A percentile compares a stretch with the other conserved stretches of the same genome.
phyloP scores from a whole-genome alignment of 108 stramenopile species.

The Mayamaea pseudoterrestris region DNA sequence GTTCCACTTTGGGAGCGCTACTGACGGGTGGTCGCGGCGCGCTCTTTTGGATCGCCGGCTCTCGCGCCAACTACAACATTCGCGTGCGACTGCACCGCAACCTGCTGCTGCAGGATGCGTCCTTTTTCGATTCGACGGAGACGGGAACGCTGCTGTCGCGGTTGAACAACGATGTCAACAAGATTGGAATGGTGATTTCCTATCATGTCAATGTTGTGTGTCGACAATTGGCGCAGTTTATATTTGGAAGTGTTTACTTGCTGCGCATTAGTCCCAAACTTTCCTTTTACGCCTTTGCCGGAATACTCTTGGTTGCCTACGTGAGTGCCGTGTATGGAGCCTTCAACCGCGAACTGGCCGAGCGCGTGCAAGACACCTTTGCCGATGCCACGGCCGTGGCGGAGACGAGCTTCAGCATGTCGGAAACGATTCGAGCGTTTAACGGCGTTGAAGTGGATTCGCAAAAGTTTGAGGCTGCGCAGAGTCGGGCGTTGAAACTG shows the following conservation, averaged over 20 bases:
- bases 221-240: constrained; percentile 69
- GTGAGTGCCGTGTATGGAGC: constrained; percentile 62
- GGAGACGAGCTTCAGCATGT: constrained; percentile 78
- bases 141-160: constrained; percentile 67
- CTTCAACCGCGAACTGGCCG: constrained; percentile 14
- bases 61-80: constrained; percentile 50
- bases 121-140: constrained; percentile 77
- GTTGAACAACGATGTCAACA: constrained; percentile 77
- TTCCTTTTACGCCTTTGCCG: constrained; percentile 51
- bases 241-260: constrained; percentile 61
- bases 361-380: constrained; percentile 64
- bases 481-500: constrained; percentile 54
- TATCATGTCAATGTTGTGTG: constrained; percentile 76
- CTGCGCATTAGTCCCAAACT: constrained; percentile 50
- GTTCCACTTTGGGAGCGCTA: constrained; percentile 45
- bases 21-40: constrained; percentile 74
- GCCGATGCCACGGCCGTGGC: constrained; percentile 72
- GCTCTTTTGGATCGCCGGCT: constrained; percentile 82
- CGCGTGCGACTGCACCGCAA: constrained; percentile 76
- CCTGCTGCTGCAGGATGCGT: constrained; percentile 76
- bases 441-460: constrained; percentile 54
- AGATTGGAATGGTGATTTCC: constrained; percentile 70
- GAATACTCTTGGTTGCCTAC: constrained; percentile 53
- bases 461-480: constrained; percentile 59
- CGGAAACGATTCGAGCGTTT: constrained; percentile 74